Evolutionary conservation across 805 yeast species (phyloP), one percentile per base, ranked within the genome.

Genomic region (Barnettozyma californica): DNA sequence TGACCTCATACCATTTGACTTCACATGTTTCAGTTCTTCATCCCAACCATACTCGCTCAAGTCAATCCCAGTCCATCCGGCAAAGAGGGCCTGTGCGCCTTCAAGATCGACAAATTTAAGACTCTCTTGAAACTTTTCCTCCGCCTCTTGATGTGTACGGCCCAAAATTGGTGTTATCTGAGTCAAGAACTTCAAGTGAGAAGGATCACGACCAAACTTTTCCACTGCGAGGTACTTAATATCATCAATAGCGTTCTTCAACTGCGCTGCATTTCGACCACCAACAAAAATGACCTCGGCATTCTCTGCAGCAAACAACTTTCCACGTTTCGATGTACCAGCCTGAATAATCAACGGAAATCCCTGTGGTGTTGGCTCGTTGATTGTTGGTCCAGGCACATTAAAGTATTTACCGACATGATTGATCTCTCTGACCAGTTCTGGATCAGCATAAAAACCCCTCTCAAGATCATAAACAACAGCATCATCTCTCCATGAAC

Each of bases 311-410:
- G 74, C 76, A 53, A 68, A 65, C 10, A 67, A 64, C 33, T 60
- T 63, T 10, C 76, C 76, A 16, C 59, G 60, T 7, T 61, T 52
- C 6, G 75, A 70, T 34, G 69, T 60, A 3, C 76, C 76, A 1
- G 76, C 76, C 54, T 71, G 76, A 35, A 70, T 61, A 36, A 71
- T 57, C 13, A 71, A 64, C 2, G 76, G 76, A 3, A 72, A 53
- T 49, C 74, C 62, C 49, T 71, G 74, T 6, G 69, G 71, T 8
- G 74, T 60, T 5, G 76, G 76, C 36, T 66, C 65, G 13, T 66
- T 65, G 41, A 69, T 67, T 39, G 55, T 62, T 5, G 73, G 73
- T 1, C 73, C 50, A 14, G 37, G 38, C 25, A 47, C 44, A 18
- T 47, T 34, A 33, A 61, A 71, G 50, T 62, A 63, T 42, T 66